These are phyloP conservation scores for Aspergillus fructus DNA, from an alignment of 2,329 filamentous ascomycete species.

Conservation along the genomic window DNA sequence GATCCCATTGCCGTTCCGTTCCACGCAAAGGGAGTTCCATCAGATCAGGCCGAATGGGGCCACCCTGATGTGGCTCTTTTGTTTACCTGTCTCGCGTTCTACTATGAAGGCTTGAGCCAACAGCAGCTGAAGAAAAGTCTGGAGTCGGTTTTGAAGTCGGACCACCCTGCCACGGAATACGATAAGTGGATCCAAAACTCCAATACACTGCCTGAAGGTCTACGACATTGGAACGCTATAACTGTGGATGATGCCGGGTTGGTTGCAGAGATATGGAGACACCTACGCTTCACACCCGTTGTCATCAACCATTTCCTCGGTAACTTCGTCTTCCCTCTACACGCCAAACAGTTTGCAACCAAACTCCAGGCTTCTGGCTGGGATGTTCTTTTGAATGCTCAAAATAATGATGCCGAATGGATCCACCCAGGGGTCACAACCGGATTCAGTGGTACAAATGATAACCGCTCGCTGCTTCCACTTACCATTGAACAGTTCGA, in stretches of 20 bases:
- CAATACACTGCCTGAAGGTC: conserved; percentile 43
- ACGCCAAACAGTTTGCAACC: conserved; percentile 63
- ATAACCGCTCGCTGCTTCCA: conserved; percentile 60
- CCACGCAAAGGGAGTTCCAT: conserved; percentile 64
- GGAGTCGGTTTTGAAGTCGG: conserved; percentile 52
- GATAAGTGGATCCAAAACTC: conserved; percentile 49
- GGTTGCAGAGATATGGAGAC: conserved; percentile 50
- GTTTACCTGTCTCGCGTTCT: conserved; percentile 66
- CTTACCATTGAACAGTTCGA: conserved; percentile 63
- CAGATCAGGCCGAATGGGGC: conserved; percentile 63
- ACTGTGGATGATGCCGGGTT: conserved; percentile 60
- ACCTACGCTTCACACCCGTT: conserved; percentile 50
- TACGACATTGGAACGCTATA: conserved; percentile 56
- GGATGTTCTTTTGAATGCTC: conserved; percentile 58
- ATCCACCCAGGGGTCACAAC: conserved; percentile 51
- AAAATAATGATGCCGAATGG: not conserved
- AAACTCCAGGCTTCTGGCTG: conserved; percentile 67
- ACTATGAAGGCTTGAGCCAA: conserved; percentile 58
- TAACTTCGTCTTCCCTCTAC: conserved; percentile 63
- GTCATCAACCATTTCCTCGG: conserved; percentile 63
- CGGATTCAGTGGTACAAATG: conserved; percentile 72
- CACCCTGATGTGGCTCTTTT: conserved; percentile 67
- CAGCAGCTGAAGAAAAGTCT: conserved; percentile 53
- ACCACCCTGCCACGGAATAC: conserved; percentile 59
- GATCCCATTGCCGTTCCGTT: conserved; percentile 60